phyloP scores from a whole-genome alignment of 768 basidiomycete genomes.

The Cyclocybe cylindracea region DNA sequence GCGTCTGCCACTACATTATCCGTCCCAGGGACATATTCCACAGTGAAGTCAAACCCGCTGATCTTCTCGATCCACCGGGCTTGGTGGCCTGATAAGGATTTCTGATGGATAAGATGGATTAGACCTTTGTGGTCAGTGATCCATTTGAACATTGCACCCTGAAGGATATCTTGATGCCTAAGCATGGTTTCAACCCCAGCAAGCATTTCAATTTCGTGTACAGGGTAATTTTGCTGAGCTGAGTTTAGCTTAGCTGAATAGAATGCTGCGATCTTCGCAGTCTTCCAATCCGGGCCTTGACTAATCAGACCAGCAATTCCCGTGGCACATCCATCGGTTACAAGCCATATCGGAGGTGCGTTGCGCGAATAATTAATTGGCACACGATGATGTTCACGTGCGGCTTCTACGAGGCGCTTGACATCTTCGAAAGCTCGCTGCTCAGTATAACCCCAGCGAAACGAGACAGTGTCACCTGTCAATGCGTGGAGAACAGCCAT shows the following conservation, averaged over 20 bases:
- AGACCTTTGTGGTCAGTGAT: constrained; percentile 29
- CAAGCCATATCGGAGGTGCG: constrained; percentile 22
- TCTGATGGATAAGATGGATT: constrained; percentile 25
- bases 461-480: constrained; percentile 23
- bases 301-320: constrained; percentile 27
- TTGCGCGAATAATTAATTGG: constrained; percentile 17
- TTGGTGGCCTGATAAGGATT: constrained; percentile 30
- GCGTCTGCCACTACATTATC: constrained; percentile 33
- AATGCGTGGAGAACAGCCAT: constrained; percentile 32
- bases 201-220: constrained; percentile 37
- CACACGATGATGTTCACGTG: constrained; percentile 20
- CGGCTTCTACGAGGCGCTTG: constrained; percentile 20
- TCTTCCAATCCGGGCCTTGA: constrained; percentile 20
- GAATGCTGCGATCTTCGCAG: constrained; percentile 26
- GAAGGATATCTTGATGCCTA: constrained; percentile 23
- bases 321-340: constrained; percentile 29
- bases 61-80: constrained; percentile 34
- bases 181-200: constrained; percentile 33
- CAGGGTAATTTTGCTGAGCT: constrained; percentile 38
- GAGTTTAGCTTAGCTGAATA: constrained; percentile 34
- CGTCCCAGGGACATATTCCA: constrained; percentile 18
- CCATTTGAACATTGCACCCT: constrained; percentile 26
- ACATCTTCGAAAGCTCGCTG: constrained; percentile 36
- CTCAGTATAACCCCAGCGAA: constrained; percentile 28
- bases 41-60: constrained; percentile 15